Conservation (phyloP, 345 rosid genomes). For the Citrus australasica region DNA sequence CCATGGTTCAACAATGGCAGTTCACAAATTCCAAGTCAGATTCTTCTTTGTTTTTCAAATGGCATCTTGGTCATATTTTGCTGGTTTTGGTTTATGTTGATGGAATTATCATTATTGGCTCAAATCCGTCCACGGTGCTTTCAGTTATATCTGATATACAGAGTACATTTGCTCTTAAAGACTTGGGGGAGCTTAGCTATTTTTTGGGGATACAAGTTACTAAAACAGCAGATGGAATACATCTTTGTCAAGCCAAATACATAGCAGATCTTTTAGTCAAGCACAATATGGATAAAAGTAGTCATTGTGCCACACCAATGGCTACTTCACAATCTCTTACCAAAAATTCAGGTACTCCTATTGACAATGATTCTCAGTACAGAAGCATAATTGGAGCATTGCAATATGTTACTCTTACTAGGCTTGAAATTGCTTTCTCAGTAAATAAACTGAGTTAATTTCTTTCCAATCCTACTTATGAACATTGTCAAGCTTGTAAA, state of each 20-base stretch:
- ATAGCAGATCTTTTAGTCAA: too few species aligned
- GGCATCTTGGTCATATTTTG: not conserved
- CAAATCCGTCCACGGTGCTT: rapidly evolving
- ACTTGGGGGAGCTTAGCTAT: too few species aligned
- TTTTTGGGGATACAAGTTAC: too few species aligned
- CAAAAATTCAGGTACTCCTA: rapidly evolving
- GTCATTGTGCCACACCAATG: too few species aligned
- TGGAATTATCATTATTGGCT: not conserved
- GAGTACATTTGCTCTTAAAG: not conserved
- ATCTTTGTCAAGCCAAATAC: too few species aligned
- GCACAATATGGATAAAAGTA: too few species aligned
- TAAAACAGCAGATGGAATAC: too few species aligned
- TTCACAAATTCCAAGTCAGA: too few species aligned
- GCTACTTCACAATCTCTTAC: not conserved
- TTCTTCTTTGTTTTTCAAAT: too few species aligned
- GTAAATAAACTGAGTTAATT: too few species aligned
- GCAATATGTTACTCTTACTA: not conserved
- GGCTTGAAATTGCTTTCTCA: not conserved
- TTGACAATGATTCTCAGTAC: not conserved
- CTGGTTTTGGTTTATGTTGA: not conserved
- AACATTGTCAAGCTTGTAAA: not conserved
- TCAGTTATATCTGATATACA: too few species aligned
- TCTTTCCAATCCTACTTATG: not conserved
- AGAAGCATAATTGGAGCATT: not conserved
- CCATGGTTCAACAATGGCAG: too few species aligned